phyloP scores from a whole-genome alignment of 495 filamentous ascomycete genomes.

The Astrothelium subdiscretum region DNA sequence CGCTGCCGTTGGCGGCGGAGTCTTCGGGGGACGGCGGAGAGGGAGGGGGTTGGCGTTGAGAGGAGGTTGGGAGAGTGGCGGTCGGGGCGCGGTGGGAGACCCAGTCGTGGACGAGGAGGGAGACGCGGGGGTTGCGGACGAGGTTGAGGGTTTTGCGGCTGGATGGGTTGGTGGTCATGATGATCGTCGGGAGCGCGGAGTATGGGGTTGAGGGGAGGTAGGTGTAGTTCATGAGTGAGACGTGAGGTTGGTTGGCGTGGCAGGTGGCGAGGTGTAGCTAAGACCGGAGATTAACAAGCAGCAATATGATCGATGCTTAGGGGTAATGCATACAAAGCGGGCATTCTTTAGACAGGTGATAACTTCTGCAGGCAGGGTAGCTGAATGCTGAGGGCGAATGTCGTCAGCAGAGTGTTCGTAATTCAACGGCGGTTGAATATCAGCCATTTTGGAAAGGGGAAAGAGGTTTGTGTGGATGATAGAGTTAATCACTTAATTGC shows the following conservation, averaged over 20 bases:
- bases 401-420: slow-evolving; percentile 12
- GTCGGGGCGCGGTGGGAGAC: slow-evolving; percentile 87
- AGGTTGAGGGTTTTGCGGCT: slow-evolving; percentile 87
- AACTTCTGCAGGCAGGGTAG: slow-evolving; percentile 68
- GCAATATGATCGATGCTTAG: no score
- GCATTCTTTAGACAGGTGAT: slow-evolving; percentile 86
- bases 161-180: slow-evolving; percentile 86
- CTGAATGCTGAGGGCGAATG: slow-evolving; percentile 44
- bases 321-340: slow-evolving; percentile 73
- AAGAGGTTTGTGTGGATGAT: no score
- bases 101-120: slow-evolving; percentile 96
- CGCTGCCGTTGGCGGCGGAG: slow-evolving; percentile 34
- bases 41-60: slow-evolving; percentile 25
- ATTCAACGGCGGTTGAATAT: slow-evolving; percentile 12
- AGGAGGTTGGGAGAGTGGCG: slow-evolving; percentile 43
- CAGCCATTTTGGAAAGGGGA: background rate
- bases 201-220: slow-evolving; percentile 78
- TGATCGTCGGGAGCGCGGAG: slow-evolving; percentile 50
- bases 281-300: no score
- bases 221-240: slow-evolving; percentile 98
- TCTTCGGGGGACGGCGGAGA: slow-evolving; percentile 1
- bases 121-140: slow-evolving; percentile 76
- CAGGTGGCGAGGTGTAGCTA: slow-evolving; percentile 94
- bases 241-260: slow-evolving; percentile 70
- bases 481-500: no score